These are phyloP conservation scores for Conringia planisiliqua DNA, from an alignment of 345 rosid genomes.

Conservation along the genomic window DNA sequence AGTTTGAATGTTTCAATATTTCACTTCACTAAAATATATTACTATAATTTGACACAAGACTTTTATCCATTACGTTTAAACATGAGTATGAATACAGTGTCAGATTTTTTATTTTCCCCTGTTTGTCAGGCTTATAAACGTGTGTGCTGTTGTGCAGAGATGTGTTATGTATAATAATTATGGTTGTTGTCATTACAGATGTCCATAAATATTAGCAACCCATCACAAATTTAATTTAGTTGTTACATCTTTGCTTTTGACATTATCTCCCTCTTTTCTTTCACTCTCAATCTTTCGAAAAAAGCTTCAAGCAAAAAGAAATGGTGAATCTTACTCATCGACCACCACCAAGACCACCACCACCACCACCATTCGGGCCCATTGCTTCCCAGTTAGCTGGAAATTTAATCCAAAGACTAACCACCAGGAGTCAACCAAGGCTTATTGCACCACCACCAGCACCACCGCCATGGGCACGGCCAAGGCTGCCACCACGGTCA, in stretches of 20 bases:
- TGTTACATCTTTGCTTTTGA: slow-evolving; percentile 7
- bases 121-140: background rate
- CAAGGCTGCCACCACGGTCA: background rate
- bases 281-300: background rate
- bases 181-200: slow-evolving; percentile 14
- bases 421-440: background rate
- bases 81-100: background rate
- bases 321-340: slow-evolving; percentile 12
- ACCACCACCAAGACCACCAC: background rate
- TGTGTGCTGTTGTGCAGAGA: slow-evolving; percentile 4
- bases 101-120: background rate
- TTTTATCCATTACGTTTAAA: background rate
- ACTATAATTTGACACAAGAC: background rate
- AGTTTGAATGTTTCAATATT: slow-evolving; percentile 9
- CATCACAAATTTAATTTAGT: background rate
- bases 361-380: background rate
- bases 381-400: background rate
- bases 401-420: background rate
- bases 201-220: background rate
- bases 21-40: background rate
- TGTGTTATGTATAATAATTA: background rate
- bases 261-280: background rate
- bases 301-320: slow-evolving; percentile 7
- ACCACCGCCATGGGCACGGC: background rate
- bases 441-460: background rate